A percentile compares a stretch with the other conserved stretches of the same genome.
Conservation (phyloP, 129 eudicot species). For the Glebionis coronaria region DNA sequence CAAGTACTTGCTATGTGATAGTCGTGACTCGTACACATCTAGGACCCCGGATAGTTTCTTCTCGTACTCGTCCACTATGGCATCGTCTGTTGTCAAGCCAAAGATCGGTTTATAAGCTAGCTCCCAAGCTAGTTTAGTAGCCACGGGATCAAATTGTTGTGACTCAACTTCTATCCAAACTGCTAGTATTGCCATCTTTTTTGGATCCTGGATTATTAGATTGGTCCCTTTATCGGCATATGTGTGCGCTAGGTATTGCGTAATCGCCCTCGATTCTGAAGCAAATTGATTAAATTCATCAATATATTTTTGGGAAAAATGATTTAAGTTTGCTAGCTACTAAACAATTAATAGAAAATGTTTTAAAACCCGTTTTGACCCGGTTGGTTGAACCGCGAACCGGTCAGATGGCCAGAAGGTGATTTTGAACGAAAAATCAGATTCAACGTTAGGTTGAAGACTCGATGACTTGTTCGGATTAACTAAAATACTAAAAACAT, state of each 20-base stretch:
- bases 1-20: constrained; percentile 46
- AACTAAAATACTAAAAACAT: too few species aligned
- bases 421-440: too few species aligned
- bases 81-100: constrained; percentile 19
- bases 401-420: too few species aligned
- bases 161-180: constrained; percentile 38
- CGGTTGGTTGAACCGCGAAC: too few species aligned
- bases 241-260: constrained; percentile 43
- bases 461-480: too few species aligned
- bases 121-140: constrained; percentile 26
- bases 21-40: constrained; percentile 46
- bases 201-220: constrained; percentile 26
- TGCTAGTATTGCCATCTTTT: constrained; percentile 28
- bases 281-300: neutral
- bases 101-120: constrained; percentile 16
- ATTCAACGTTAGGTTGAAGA: too few species aligned
- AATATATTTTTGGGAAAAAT: too few species aligned
- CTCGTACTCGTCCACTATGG: constrained; percentile 28
- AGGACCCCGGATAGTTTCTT: constrained; percentile 37
- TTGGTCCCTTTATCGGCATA: constrained; percentile 29
- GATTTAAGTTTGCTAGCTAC: too few species aligned
- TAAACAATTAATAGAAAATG: too few species aligned
- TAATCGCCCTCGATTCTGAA: constrained; percentile 81
- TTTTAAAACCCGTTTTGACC: too few species aligned
- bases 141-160: constrained; percentile 14